Evolutionary conservation across 768 basidiomycete species (phyloP).

Genomic region (Termitomyces titanicus): DNA sequence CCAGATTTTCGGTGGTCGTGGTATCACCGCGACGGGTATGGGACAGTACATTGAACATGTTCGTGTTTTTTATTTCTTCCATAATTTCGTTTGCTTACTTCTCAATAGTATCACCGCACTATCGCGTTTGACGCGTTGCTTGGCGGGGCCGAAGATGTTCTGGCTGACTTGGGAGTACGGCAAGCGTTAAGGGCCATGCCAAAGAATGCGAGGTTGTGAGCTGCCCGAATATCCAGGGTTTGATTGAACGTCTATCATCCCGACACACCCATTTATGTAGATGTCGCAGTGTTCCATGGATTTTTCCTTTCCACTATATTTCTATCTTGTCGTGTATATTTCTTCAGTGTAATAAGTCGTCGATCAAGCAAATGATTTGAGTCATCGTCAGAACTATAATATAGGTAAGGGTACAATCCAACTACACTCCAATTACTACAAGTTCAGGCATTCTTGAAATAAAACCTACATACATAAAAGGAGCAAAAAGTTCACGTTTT

Average conservation of each 20-base stretch:
- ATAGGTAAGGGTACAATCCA: no score
- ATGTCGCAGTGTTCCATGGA: not conserved
- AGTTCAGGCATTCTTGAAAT: not conserved
- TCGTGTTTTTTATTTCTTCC: slow-evolving; percentile 21
- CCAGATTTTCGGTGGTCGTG: slow-evolving; percentile 81
- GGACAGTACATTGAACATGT: slow-evolving; percentile 73
- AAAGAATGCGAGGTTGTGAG: slow-evolving; percentile 52
- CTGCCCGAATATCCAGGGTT: not conserved
- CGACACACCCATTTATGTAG: not conserved
- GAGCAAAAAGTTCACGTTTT: not conserved
- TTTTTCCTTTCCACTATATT: not conserved
- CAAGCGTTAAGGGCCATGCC: slow-evolving; percentile 65
- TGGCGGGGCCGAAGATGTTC: slow-evolving; percentile 68
- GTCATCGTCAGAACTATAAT: no score
- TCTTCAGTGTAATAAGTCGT: no score
- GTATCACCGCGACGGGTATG: slow-evolving; percentile 82
- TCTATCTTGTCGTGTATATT: no score
- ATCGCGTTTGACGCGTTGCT: slow-evolving; percentile 68
- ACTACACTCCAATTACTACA: no score
- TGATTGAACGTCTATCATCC: not conserved
- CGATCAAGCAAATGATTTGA: no score
- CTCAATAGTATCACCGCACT: slow-evolving; percentile 55
- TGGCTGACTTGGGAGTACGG: slow-evolving; percentile 63
- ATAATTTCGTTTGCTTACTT: not conserved
- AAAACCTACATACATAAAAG: not conserved